phyloP scores from a whole-genome alignment of 768 basidiomycete species.

The Tubosaeta sp. region DNA sequence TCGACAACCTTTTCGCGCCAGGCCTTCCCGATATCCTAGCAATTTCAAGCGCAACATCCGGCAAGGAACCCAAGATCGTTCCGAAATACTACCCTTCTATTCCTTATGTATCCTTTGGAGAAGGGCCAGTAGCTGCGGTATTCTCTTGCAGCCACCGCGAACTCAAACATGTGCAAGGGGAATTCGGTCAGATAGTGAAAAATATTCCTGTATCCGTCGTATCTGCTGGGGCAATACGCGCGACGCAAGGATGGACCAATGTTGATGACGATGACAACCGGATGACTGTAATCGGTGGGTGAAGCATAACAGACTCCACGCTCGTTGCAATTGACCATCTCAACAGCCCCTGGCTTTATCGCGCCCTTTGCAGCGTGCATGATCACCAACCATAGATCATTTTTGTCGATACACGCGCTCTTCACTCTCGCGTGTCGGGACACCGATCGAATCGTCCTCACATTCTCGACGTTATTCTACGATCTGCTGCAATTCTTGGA shows the following conservation, averaged over 20 bases:
- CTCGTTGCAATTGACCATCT: not conserved
- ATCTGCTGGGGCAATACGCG: not conserved
- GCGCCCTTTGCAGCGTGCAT: slow-evolving; percentile 3
- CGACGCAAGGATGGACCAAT: not conserved
- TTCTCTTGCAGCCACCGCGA: not conserved
- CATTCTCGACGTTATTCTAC: slow-evolving; percentile 1
- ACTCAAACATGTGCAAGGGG: not conserved
- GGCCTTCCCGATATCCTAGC: slow-evolving; percentile 8
- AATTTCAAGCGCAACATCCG: slow-evolving; percentile 9
- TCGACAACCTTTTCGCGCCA: slow-evolving; percentile 11
- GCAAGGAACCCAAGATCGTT: slow-evolving; percentile 1
- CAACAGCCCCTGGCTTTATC: not conserved
- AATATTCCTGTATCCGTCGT: not conserved
- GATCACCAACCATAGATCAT: slow-evolving; percentile 1
- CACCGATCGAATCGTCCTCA: not conserved
- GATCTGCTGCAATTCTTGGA: not conserved
- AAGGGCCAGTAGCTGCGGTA: not conserved
- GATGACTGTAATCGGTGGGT: not conserved
- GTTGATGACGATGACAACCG: slow-evolving; percentile 2
- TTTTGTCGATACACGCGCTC: not conserved
- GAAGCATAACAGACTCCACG: not conserved
- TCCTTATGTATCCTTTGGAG: not conserved
- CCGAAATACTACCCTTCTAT: not conserved
- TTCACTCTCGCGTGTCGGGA: slow-evolving; percentile 1
- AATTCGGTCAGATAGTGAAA: not conserved